phyloP scores from a whole-genome alignment of 768 basidiomycete genomes.

The Kwoniella sp. region DNA sequence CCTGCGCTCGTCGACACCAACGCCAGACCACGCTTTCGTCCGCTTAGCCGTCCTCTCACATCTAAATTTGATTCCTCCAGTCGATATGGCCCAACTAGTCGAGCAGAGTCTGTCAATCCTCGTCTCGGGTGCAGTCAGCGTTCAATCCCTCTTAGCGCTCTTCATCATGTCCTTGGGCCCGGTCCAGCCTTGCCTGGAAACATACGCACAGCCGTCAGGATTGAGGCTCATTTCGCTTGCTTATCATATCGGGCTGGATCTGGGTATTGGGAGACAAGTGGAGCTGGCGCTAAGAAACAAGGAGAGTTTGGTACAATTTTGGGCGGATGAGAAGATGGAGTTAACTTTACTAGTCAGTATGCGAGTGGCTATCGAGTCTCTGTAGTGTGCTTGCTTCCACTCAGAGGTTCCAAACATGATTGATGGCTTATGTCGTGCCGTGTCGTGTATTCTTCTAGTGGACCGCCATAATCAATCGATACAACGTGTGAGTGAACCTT shows the following conservation, averaged over 20 bases:
- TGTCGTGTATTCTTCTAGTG: slow-evolving; percentile 3
- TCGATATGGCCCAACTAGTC: slow-evolving; percentile 1
- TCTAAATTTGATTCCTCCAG: neutral
- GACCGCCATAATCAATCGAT: slow-evolving; percentile 22
- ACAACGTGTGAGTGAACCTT: slow-evolving; percentile 25
- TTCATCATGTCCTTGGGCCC: slow-evolving; percentile 20
- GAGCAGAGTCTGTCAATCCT: neutral
- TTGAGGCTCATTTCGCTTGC: slow-evolving; percentile 18
- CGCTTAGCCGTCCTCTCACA: slow-evolving; percentile 6
- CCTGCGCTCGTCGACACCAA: slow-evolving; percentile 9
- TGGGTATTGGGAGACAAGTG: slow-evolving; percentile 4
- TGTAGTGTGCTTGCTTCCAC: too few species aligned
- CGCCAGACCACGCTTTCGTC: slow-evolving; percentile 14
- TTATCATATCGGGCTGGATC: slow-evolving; percentile 7
- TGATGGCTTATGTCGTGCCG: too few species aligned
- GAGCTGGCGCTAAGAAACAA: neutral
- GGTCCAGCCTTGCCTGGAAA: neutral
- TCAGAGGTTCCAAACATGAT: too few species aligned
- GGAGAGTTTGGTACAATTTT: slow-evolving; percentile 1
- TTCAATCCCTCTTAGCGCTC: slow-evolving; percentile 4
- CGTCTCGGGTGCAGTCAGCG: neutral
- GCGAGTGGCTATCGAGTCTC: neutral
- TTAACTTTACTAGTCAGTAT: slow-evolving; percentile 1
- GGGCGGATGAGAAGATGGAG: slow-evolving; percentile 6
- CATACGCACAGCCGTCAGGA: neutral